Conservation (phyloP, 768 basidiomycete genomes). For the Hebeloma cylindrosporum region DNA sequence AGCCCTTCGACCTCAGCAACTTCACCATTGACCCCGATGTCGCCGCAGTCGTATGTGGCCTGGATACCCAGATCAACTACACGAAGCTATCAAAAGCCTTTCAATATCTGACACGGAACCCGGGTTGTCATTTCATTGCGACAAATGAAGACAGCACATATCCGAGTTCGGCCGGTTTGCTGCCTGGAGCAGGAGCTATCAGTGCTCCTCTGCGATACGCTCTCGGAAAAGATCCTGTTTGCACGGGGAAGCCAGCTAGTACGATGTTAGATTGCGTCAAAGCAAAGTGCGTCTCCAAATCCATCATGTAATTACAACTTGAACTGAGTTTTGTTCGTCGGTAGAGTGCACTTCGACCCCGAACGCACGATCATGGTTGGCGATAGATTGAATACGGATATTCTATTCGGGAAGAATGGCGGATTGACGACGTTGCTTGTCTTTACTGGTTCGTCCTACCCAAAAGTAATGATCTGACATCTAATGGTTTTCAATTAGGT, state of each 20-base stretch:
- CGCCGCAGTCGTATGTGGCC: conserved; percentile 92
- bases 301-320: not conserved
- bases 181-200: conserved; percentile 86
- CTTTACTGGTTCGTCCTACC: conserved; percentile 64
- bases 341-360: conserved; percentile 85
- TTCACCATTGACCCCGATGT: conserved; percentile 78
- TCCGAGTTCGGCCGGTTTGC: conserved; percentile 66
- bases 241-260: conserved; percentile 87
- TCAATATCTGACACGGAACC: conserved; percentile 81
- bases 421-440: conserved; percentile 88
- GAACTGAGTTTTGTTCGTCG: conserved; percentile 16
- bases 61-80: conserved; percentile 87
- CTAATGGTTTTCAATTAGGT: conserved; percentile 43
- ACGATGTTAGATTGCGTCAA: conserved; percentile 94
- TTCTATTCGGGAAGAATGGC: conserved; percentile 86
- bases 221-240: conserved; percentile 65
- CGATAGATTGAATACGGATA: conserved; percentile 94
- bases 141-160: conserved; percentile 95
- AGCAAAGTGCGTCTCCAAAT: conserved; percentile 42
- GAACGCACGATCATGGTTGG: conserved; percentile 91
- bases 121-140: conserved; percentile 78
- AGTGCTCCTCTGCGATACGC: conserved; percentile 80
- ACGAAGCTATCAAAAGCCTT: conserved; percentile 93
- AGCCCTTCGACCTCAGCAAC: conserved; percentile 61
- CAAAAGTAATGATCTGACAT: not conserved